These are phyloP conservation scores for Pseudonitzschia multiseries DNA, from an alignment of 108 stramenopile genomes.

Conservation along the genomic window DNA sequence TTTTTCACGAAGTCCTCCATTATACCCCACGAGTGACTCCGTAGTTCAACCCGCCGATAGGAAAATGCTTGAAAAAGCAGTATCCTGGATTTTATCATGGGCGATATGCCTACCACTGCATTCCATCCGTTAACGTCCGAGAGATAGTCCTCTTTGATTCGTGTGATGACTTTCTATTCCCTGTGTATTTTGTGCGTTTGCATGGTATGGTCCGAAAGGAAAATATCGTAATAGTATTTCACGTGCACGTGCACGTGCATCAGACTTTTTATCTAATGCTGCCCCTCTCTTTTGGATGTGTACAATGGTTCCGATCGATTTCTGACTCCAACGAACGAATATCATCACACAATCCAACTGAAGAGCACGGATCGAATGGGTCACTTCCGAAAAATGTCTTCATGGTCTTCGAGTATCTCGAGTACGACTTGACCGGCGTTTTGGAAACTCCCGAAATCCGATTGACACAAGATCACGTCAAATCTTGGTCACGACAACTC, in stretches of 20 bases:
- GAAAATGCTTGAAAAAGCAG: slow-evolving; percentile 40
- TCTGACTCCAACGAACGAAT: background rate
- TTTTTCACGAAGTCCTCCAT: slow-evolving; percentile 68
- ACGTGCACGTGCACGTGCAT: background rate
- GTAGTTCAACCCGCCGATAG: slow-evolving; percentile 86
- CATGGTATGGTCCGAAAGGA: background rate
- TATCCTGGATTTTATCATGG: slow-evolving; percentile 49
- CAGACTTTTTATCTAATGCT: slow-evolving; percentile 1
- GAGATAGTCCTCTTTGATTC: slow-evolving; percentile 11
- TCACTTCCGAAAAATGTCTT: slow-evolving; percentile 89
- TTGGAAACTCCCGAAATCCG: slow-evolving; percentile 84
- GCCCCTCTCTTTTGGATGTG: slow-evolving; percentile 20
- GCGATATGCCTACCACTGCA: slow-evolving; percentile 31
- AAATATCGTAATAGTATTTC: background rate
- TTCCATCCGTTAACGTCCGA: slow-evolving; percentile 39
- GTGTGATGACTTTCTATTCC: background rate
- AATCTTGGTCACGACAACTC: slow-evolving; percentile 91
- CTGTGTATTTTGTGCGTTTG: background rate
- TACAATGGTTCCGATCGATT: slow-evolving; percentile 30
- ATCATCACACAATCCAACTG: slow-evolving; percentile 13
- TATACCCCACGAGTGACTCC: slow-evolving; percentile 50
- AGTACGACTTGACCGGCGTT: slow-evolving; percentile 87
- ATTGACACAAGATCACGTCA: slow-evolving; percentile 82
- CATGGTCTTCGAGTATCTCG: slow-evolving; percentile 95
- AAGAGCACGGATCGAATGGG: slow-evolving; percentile 47